These are phyloP conservation scores for Pseudogymnoascus sp. DNA, from an alignment of 2,329 filamentous ascomycete genomes.

Conservation along the genomic window DNA sequence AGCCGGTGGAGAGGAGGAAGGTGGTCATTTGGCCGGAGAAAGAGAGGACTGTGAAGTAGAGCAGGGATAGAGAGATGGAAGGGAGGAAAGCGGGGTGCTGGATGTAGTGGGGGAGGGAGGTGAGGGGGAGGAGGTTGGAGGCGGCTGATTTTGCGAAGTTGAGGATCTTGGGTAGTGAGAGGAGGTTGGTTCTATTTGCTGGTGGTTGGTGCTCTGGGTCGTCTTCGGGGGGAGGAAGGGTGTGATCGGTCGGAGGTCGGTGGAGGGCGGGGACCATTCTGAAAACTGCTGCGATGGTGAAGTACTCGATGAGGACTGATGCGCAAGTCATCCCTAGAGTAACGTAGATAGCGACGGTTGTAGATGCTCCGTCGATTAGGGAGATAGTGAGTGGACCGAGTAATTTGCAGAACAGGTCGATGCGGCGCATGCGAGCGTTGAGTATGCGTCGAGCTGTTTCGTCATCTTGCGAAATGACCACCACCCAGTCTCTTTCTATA, in stretches of 20 bases:
- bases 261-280: no score
- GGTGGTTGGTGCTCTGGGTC: no score
- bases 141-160: slow-evolving; percentile 18
- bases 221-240: no score
- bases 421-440: slow-evolving; percentile 47
- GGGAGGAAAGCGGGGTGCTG: slow-evolving; percentile 50
- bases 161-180: neutral
- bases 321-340: slow-evolving; percentile 42
- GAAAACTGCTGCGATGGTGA: slow-evolving; percentile 10
- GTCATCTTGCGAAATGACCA: slow-evolving; percentile 16
- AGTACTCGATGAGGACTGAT: slow-evolving; percentile 34
- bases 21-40: slow-evolving; percentile 59
- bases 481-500: slow-evolving; percentile 42
- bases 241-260: no score
- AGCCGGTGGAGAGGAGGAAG: slow-evolving; percentile 50
- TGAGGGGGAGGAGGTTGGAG: slow-evolving; percentile 27
- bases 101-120: slow-evolving; percentile 34
- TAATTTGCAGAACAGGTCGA: slow-evolving; percentile 49
- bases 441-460: slow-evolving; percentile 28
- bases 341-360: slow-evolving; percentile 40
- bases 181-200: neutral
- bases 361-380: slow-evolving; percentile 40
- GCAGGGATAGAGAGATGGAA: slow-evolving; percentile 50
- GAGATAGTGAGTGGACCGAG: slow-evolving; percentile 44
- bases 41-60: slow-evolving; percentile 55